Evolutionary conservation across 352 stramenopile genomes (phyloP).

Genomic region (Phytophthora aleatoria): DNA sequence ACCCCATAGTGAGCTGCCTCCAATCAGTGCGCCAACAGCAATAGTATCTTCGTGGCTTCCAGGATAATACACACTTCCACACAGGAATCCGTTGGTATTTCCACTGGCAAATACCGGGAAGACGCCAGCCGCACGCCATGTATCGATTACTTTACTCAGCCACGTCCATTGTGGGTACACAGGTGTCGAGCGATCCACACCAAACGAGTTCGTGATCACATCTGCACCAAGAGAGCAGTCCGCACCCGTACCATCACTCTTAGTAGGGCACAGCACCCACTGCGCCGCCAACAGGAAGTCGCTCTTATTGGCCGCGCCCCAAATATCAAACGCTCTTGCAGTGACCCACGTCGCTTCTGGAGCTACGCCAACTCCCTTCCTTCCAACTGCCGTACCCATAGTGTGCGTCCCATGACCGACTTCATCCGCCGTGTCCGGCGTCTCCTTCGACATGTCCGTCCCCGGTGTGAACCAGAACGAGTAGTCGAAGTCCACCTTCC

Average conservation of each 20-base stretch:
- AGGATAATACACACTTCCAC: conserved; percentile 71
- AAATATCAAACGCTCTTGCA: conserved; percentile 64
- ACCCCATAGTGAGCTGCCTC: conserved; percentile 62
- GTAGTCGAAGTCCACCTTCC: conserved; percentile 62
- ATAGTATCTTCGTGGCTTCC: conserved; percentile 56
- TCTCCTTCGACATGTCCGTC: conserved; percentile 60
- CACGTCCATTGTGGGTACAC: conserved; percentile 58
- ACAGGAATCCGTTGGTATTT: conserved; percentile 78
- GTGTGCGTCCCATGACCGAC: conserved; percentile 78
- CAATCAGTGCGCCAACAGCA: conserved; percentile 66
- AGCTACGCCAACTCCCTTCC: conserved; percentile 60
- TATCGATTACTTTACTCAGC: conserved; percentile 59
- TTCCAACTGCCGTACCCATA: conserved; percentile 61
- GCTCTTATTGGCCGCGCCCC: conserved; percentile 64
- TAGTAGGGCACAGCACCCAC: conserved; percentile 73
- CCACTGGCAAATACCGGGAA: conserved; percentile 68
- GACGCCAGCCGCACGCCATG: conserved; percentile 54
- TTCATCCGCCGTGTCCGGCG: conserved; percentile 63
- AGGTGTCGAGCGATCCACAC: conserved; percentile 52
- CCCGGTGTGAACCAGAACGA: conserved; percentile 66
- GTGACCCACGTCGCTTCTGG: conserved; percentile 72
- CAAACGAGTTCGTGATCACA: conserved; percentile 73
- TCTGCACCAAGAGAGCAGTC: conserved; percentile 68
- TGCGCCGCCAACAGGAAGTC: conserved; percentile 70
- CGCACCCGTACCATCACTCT: conserved; percentile 42